These are phyloP conservation scores for Pythium pyrilobum DNA, from an alignment of 352 stramenopile species.

Conservation along the genomic window DNA sequence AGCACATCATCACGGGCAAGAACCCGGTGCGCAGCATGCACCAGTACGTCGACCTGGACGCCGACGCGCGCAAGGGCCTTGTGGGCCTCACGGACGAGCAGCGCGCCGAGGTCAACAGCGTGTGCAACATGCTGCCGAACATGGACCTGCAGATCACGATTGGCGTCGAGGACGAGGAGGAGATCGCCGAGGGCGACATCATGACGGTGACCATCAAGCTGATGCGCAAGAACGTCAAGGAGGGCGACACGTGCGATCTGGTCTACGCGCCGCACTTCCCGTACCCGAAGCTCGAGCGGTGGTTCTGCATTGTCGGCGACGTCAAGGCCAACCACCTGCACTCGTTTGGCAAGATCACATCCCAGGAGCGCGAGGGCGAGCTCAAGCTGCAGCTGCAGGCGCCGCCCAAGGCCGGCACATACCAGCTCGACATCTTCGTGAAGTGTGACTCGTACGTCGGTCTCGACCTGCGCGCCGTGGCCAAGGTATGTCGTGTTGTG, in stretches of 20 bases:
- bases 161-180: slow-evolving; percentile 87
- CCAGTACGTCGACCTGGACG: slow-evolving; percentile 91
- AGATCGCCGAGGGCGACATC: slow-evolving; percentile 98
- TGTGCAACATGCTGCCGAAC: slow-evolving; percentile 93
- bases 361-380: slow-evolving; percentile 81
- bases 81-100: slow-evolving; percentile 88
- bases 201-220: slow-evolving; percentile 97
- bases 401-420: slow-evolving; percentile 89
- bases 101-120: slow-evolving; percentile 91
- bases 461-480: slow-evolving; percentile 90
- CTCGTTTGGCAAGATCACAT: slow-evolving; percentile 95
- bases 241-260: slow-evolving; percentile 92
- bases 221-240: slow-evolving; percentile 94
- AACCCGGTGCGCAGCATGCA: slow-evolving; percentile 88
- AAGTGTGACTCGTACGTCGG: slow-evolving; percentile 98
- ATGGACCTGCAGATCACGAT: slow-evolving; percentile 90
- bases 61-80: slow-evolving; percentile 93
- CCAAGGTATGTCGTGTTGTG: slow-evolving; percentile 53
- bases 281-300: slow-evolving; percentile 94
- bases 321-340: slow-evolving; percentile 94
- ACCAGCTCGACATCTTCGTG: slow-evolving; percentile 97
- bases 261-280: slow-evolving; percentile 97
- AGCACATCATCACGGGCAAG: slow-evolving; percentile 91
- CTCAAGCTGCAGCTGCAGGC: slow-evolving; percentile 96
- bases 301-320: slow-evolving; percentile 96